These are phyloP conservation scores for Dictyostelium purpureum DNA, from an alignment of 78 protist genomes.

Conservation along the genomic window DNA sequence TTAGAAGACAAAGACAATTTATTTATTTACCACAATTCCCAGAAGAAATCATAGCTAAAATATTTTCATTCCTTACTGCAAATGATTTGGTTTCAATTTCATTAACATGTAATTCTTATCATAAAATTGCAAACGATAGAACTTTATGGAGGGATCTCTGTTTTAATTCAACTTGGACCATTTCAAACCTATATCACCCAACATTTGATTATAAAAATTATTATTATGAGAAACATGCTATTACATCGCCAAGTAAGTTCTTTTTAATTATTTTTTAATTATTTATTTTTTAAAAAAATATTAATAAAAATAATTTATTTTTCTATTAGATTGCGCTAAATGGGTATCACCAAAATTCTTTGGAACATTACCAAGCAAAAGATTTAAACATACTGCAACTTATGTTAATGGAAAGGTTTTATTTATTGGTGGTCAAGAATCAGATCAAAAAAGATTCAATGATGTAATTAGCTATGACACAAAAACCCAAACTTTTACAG, in stretches of 20 bases:
- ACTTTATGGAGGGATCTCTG: constrained; percentile 58
- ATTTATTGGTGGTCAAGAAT: constrained; percentile 79
- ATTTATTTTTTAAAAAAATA: not conserved
- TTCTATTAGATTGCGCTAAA: constrained; percentile 16
- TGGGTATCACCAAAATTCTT: constrained; percentile 45
- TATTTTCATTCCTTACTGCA: constrained; percentile 11
- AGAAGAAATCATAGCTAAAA: constrained; percentile 23
- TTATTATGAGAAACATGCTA: constrained; percentile 56
- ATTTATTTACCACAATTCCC: constrained; percentile 6
- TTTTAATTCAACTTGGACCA: constrained; percentile 2
- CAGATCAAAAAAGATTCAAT: constrained; percentile 69
- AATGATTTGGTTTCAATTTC: constrained; percentile 16
- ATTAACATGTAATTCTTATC: not conserved
- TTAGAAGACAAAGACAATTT: constrained; percentile 4
- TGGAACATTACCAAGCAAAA: constrained; percentile 57
- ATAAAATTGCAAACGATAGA: constrained; percentile 31
- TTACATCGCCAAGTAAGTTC: not conserved
- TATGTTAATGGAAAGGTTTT: constrained; percentile 45
- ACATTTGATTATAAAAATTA: constrained; percentile 39
- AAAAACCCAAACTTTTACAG: constrained; percentile 41
- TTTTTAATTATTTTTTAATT: not conserved
- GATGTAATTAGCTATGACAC: constrained; percentile 69
- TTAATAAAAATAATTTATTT: not conserved
- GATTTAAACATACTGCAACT: constrained; percentile 77
- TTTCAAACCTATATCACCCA: constrained; percentile 30